Evolutionary conservation across 495 filamentous ascomycete species (phyloP), one percentile per base, ranked within the genome.

Genomic region (Daldinia concentrica): DNA sequence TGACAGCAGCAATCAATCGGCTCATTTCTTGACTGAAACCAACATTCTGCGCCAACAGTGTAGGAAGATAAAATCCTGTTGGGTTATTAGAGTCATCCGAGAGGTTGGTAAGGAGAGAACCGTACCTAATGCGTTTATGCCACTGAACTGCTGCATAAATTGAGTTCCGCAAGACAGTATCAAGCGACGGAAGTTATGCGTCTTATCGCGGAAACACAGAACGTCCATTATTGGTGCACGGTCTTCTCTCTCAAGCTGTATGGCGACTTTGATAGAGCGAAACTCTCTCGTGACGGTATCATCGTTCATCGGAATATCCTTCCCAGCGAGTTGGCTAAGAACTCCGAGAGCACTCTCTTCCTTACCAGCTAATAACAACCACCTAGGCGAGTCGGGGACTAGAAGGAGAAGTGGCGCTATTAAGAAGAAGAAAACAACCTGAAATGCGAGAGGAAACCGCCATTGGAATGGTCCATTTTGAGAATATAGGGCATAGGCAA

Each of bases 371-470:
- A 73, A 39, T 48, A 79, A 6, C 6, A 79, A 41, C 79, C 79
- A 81, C 9, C 80, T 67, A 27, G 80, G 80, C 4, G 79, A 79
- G 24, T 82, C 80, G 0, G 79, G 78, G 4, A 81, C 73, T 14
- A 79, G 70, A 22, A 81, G 74, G 19, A 76, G 72, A 22, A 82
- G 37, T 0, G 69, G 73, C 24, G 81, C 45, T 45, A 85, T 81
- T 66, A 80, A 73, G 14, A 80, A 76, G 27, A 80, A 76, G 62
- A 83, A 82, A 12, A 86, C 67, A 12, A 84, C 75, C 71, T 86
- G 85, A 36, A 87, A 82, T 0, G 77, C 79, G 17, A 87, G 71
- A n/a, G 85, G 85, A 58, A 86, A 81, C 0, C 85, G 76, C 85
- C 85, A 87, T 70, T 84, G 81, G 5, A 80, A 76, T 19, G 76